Percentiles rank a stretch among this genome's conserved stretches.
phyloP scores from a whole-genome alignment of 305 asterid species.

The Caryopteris hybrid region DNA sequence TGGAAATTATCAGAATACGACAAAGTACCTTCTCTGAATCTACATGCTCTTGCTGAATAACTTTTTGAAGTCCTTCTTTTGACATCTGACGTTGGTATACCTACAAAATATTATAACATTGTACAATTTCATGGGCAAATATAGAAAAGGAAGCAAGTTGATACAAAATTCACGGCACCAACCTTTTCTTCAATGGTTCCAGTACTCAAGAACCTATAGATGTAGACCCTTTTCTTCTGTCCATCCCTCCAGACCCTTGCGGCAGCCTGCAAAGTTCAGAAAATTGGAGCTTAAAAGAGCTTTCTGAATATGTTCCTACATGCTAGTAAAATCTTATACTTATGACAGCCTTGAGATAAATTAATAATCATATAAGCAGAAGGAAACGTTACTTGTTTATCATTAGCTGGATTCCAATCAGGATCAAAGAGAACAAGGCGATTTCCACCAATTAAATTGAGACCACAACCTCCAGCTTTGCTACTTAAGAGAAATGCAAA shows the following conservation, averaged over 20 bases:
- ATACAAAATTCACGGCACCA: no score
- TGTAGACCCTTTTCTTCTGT: no score
- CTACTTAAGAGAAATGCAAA: conserved; percentile 96
- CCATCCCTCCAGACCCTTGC: conserved; percentile 99
- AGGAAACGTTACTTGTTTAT: conserved; percentile 84
- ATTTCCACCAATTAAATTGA: conserved; percentile 95
- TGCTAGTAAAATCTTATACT: background rate
- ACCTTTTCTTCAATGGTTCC: no score
- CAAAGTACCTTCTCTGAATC: conserved; percentile 59
- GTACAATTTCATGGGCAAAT: no score
- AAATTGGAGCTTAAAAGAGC: no score
- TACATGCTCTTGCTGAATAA: conserved; percentile 79
- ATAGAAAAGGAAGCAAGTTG: no score
- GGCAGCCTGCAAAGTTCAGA: conserved; percentile 72
- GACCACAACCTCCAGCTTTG: conserved; percentile 99
- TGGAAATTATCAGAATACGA: background rate
- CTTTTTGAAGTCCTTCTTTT: conserved; percentile 96
- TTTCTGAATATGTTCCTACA: conserved; percentile 11
- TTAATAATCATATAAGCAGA: background rate
- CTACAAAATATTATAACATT: conserved; percentile 4
- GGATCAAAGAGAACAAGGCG: conserved; percentile 95
- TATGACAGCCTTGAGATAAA: conserved; percentile 11
- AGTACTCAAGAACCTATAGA: no score
- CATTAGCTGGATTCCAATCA: conserved; percentile 99
- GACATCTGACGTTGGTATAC: conserved; percentile 99